Evolutionary conservation across 306 rosid species (phyloP), one percentile per base, ranked within the genome.

Genomic region (Erythrophleum fordii): DNA sequence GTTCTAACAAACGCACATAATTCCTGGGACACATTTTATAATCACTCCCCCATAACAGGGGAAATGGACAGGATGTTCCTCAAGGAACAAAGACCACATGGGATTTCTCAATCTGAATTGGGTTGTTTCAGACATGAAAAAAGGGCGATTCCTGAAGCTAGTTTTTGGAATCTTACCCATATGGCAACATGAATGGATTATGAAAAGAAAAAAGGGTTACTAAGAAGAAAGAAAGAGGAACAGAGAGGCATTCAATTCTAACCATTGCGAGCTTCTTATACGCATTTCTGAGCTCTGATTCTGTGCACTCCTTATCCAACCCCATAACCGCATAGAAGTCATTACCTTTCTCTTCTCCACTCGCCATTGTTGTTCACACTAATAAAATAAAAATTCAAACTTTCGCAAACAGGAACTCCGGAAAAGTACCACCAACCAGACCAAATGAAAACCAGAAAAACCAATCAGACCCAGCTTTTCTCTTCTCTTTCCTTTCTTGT

Each of bases 251-350:
- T 75, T 74, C 18, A 86, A 78, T 29, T 83, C 93, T 87, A 85
- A 94, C 98, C 98, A 90, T 61, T 77, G 98, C 98, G 52, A 93
- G 91, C 86, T 88, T 96, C 92, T 85, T 96, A 86, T 96, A 96
- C 4, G 98, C 93, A 81, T 78, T 89, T 70, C 87, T 82, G 79
- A 96, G 90, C 83, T 96, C 98, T 29, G 81, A 72, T 23, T 85
- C 89, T 2, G 94, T 69, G 89, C 99, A 96, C 83, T 92, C 98
- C 82, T 92, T 93, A 34, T 89, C 79, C 92, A 96, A 78, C 11
- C 97, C 99, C 84, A 95, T 80, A 42, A 93, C 86, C 3, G 85
- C 86, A 44, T 96, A 96, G 37, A 88, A 91, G 64, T 92, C 93
- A 75, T 45, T 81, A 75, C 78, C 67, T 80, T 89, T 92, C 82